Conservation (phyloP, 495 filamentous ascomycete species). For the Lindgomyces ingoldianus region DNA sequence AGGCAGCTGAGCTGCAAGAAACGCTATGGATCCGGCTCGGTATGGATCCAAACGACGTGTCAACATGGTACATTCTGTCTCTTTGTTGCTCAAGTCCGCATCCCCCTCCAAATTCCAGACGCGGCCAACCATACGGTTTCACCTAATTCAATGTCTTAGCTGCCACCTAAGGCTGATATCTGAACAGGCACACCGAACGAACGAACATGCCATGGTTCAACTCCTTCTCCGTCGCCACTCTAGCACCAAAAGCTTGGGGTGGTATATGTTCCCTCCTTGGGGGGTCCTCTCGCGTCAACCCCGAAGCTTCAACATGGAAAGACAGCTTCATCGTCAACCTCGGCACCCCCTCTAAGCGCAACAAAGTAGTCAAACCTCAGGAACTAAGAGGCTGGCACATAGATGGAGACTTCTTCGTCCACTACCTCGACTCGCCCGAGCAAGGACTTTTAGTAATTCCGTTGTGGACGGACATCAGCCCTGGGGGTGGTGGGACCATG, state of each 20-base stretch:
- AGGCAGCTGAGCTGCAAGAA: slow-evolving; percentile 57
- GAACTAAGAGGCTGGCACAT: slow-evolving; percentile 67
- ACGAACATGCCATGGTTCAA: slow-evolving; percentile 67
- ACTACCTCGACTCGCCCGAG: slow-evolving; percentile 73
- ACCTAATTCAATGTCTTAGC: too few species aligned
- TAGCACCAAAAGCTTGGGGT: slow-evolving; percentile 68
- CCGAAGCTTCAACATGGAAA: slow-evolving; percentile 58
- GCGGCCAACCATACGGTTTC: too few species aligned
- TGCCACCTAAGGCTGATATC: too few species aligned
- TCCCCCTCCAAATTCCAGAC: not conserved
- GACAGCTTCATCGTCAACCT: slow-evolving; percentile 76
- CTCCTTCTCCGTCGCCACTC: slow-evolving; percentile 54
- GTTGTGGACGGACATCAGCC: slow-evolving; percentile 64
- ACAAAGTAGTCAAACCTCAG: slow-evolving; percentile 51
- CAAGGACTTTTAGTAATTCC: slow-evolving; percentile 72
- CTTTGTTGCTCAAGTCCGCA: not conserved
- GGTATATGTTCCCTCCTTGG: slow-evolving; percentile 72
- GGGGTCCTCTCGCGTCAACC: slow-evolving; percentile 60
- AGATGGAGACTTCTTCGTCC: slow-evolving; percentile 75
- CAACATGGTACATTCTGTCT: slow-evolving; percentile 55
- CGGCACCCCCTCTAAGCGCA: slow-evolving; percentile 58
- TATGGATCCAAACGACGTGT: slow-evolving; percentile 64
- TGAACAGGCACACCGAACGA: slow-evolving; percentile 51
- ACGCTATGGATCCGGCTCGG: slow-evolving; percentile 71
- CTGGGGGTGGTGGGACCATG: slow-evolving; percentile 67